Evolutionary conservation across 78 protist genomes (phyloP), one percentile per base, ranked within the genome.

Genomic region (Ministeria vibrans): DNA sequence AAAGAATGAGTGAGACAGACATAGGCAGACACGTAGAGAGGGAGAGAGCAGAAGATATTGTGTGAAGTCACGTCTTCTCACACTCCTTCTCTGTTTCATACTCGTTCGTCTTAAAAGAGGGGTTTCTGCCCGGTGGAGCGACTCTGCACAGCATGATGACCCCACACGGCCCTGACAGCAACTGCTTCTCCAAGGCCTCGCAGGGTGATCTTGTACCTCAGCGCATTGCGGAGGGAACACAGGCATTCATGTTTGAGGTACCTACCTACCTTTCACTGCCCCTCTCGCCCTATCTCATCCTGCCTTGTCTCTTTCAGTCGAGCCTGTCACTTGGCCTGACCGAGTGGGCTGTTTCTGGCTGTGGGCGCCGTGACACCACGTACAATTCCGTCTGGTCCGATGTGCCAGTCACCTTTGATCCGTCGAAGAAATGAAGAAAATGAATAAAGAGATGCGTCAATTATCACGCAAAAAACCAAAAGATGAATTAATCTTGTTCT

Each of bases 131-230:
- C 15, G 90, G 90, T 18, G 89, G 89, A 23, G 86, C 75, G 32
- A 76, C 89, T 7, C 86, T 94, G 55, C 96, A 94, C 85, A 46
- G 71, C 51, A 83, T 82, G 55, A 88, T 89, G 95, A 83, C 92
- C 25, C 93, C 95, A n/a, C 98, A 95, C 75, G 98, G 98, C 36
- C 98, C 98, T 13, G 98, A 94, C 61, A 69, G 73, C 1, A 83
- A 75, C 4, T 78, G 88, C 27, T 92, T 84, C 46, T 73, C 72
- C 28, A 78, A 43, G 28, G 98, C 96, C 1, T 30, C 64, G 36
- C 49, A 23, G 5, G 88, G 86, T 2, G 80, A 78, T 3, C 59
- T 83, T 1, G 61, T 63, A 55, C 94, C 89, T 39, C 63, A 62
- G 34, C 46, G 71, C 32, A 62, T 75, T 2, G 86, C 86, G 2